Evolutionary conservation across 2,329 filamentous ascomycete species (phyloP), one percentile per base, ranked within the genome.

Genomic region (Sclerotinia subarctica): DNA sequence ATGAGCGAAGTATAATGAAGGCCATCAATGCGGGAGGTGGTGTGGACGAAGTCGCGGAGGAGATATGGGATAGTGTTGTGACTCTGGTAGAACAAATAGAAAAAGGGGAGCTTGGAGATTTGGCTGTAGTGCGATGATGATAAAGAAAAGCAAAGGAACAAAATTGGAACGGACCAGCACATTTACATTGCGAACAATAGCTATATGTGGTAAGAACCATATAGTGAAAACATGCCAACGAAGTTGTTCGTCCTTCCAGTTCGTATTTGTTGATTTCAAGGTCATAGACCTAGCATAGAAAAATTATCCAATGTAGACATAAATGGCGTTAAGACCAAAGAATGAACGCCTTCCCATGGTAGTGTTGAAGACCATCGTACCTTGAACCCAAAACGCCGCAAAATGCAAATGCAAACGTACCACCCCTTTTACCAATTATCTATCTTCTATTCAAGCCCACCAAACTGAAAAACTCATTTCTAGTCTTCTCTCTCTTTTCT

Each of bases 401-500:
- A 53, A 69, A 72, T 73, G 69, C 69, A 62, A 67, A 56, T 70
- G 72, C 70, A 64, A 65, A 42, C 24, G 52, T 67, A 59, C 21
- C 60, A 60, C 32, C 32, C 21, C 5, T 38, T 63, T 51, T 17
- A 8, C 35, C 35, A 38, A 64, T 44, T 62, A 49, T 29, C 68
- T 72, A 84, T 72, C 78, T 78, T 72, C 81, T 80, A 78, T 92
- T 88, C 68, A 93, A 79, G 51, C 86, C 86, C 46, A 90, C 82
- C 47, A 99, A 84, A 74, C 89, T 97, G 77, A 99, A 81, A 77
- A 99, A 99, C 80, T 99, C 95, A 78, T 97, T 96, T 74, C 95
- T 85, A 15, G 94, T 97, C 84, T 97, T 97, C 70, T 93, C 92
- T 74, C 92, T 93, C 70, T 89, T 90, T 77, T 97, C 90, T 84